Base-by-base conservation (phyloP, 2,329 filamentous ascomycete species). In the Claviceps quebecensis region DNA sequence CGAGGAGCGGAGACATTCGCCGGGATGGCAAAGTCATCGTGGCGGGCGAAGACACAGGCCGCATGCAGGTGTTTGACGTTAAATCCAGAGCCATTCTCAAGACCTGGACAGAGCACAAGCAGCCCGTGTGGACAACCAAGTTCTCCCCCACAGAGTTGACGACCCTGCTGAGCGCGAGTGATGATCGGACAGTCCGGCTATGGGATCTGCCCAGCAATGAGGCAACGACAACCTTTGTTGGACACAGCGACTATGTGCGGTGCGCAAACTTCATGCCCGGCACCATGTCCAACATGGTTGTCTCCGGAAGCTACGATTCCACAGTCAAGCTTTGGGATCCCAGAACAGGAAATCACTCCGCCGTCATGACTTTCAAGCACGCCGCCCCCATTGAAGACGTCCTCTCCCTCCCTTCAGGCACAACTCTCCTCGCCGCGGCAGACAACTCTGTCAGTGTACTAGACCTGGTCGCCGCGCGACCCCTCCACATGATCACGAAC, bases 241-340 rank as follows among this genome's bases (percentile, higher is more conserved):
- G 93, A 14, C 93, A 98, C 67, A 76, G 80, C 51, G 93, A 98
- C 68, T 98, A 98, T 65, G 91, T 97, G 56, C 83, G 93, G 56
- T 83, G 80, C 57, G 93, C 88, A 54, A 78, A 79, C 49, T 98
- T 94, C 67, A 84, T 98, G 77, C 87, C 89, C 5, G 78, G 77
- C 11, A 74, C 72, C 14, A 77, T 75, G 67, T 81, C 84, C 72
- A 84, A 85, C 61, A 77, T 95, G 65, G 65, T 97, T 16, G 81
- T 94, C 1, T 94, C 88, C 9, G 93, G 94, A 47, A 90, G 87
- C 68, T 98, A 98, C 70, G 93, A 98, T 68, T 81, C 87, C 55
- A 96, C 90, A 0, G 91, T 97, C 48, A 83, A 86, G 56, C 70
- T 98, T 22, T 98, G 93, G 93, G 93, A 98, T 70, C 84, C 90